Evolutionary conservation across 2,329 filamentous ascomycete species (phyloP).

Genomic region (Metarhizium rileyi): DNA sequence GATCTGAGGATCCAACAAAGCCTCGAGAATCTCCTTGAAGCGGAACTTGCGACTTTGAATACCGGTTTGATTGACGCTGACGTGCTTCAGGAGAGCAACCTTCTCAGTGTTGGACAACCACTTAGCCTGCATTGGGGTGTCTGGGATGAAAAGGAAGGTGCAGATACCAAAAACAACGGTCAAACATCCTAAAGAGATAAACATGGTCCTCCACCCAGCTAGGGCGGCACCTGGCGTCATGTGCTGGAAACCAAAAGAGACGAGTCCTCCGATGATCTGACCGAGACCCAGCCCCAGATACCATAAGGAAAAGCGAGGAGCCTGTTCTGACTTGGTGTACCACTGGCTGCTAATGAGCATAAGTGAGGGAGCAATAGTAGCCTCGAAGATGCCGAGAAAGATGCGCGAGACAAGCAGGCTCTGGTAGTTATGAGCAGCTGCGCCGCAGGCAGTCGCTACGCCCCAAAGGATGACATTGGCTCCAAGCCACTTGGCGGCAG

Average conservation of each 20-base stretch:
- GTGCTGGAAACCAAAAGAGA: constrained; percentile 51
- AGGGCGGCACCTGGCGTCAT: constrained; percentile 40
- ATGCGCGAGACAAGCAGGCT: constrained; percentile 45
- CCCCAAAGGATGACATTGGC: constrained; percentile 51
- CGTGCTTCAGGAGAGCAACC: constrained; percentile 39
- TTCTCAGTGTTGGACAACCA: constrained; percentile 38
- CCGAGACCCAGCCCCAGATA: constrained; percentile 50
- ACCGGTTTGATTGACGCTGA: constrained; percentile 49
- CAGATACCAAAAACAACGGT: constrained; percentile 24
- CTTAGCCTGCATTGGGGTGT: constrained; percentile 37
- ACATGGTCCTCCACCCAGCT: constrained; percentile 61
- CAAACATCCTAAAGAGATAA: constrained; percentile 54
- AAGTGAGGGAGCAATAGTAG: constrained; percentile 48
- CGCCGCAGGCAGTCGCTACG: constrained; percentile 42
- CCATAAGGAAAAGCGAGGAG: constrained; percentile 51
- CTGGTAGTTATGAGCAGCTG: constrained; percentile 42
- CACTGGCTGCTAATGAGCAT: constrained; percentile 52
- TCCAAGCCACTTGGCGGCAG: constrained; percentile 51
- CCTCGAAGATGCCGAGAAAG: constrained; percentile 52
- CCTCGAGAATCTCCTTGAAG: constrained; percentile 40
- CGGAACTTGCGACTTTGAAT: constrained; percentile 45
- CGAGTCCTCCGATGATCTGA: constrained; percentile 53
- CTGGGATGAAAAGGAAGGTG: constrained; percentile 24
- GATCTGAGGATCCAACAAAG: constrained; percentile 40
- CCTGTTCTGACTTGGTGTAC: constrained; percentile 53